These are phyloP conservation scores for Globisporangium cylindrosporum DNA, from an alignment of 352 stramenopile genomes.

Conservation along the genomic window DNA sequence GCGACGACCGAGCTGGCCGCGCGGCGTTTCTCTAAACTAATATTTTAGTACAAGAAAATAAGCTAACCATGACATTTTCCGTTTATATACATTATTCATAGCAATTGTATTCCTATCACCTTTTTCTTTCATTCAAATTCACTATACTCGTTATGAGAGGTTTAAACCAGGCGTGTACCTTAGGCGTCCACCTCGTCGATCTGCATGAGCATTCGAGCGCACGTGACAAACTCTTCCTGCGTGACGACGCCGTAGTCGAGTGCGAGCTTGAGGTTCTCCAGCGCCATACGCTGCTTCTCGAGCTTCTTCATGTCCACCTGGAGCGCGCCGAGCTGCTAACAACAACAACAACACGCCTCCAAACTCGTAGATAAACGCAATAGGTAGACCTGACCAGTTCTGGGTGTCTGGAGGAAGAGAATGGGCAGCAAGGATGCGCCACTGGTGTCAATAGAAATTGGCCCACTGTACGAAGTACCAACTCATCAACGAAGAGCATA, in stretches of 20 bases:
- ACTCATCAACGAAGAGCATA: neutral
- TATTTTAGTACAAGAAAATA: no score
- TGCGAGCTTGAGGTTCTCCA: constrained; percentile 1
- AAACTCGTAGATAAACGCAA: no score
- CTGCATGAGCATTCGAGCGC: neutral
- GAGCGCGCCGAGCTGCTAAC: neutral
- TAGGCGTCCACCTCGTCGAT: neutral
- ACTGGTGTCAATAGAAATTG: neutral
- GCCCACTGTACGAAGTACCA: neutral
- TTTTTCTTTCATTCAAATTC: no score
- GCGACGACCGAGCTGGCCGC: no score
- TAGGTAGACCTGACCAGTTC: neutral
- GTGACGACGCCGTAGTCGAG: neutral
- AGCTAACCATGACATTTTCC: no score
- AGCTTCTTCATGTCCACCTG: constrained; percentile 5
- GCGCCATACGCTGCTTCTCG: neutral
- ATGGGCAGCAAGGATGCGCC: neutral
- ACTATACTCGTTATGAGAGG: no score
- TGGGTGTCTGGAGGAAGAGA: neutral
- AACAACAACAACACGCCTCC: no score
- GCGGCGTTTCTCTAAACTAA: no score
- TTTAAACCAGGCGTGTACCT: no score
- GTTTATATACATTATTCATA: no score
- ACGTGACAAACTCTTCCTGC: neutral
- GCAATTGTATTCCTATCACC: no score